These are phyloP conservation scores for Metarhizium robertsii DNA, from an alignment of 2,329 filamentous ascomycete species.

Conservation along the genomic window DNA sequence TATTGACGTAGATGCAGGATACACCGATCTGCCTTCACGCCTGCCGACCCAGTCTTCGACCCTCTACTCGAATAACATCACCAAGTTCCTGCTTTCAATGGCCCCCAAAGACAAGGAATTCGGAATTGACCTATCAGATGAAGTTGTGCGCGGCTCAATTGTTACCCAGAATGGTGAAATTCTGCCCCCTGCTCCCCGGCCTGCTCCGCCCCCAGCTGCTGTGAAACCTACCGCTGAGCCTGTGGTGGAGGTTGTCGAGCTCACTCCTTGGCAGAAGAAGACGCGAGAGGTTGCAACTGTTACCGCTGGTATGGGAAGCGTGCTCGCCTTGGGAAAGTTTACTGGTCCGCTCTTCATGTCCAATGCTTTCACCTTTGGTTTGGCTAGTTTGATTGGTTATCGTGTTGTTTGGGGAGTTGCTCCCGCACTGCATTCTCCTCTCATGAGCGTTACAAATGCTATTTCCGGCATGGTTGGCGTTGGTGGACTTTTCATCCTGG, in stretches of 20 bases:
- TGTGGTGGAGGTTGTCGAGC: slow-evolving; percentile 42
- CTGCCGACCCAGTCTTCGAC: slow-evolving; percentile 84
- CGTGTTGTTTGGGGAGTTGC: slow-evolving; percentile 80
- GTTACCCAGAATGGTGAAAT: slow-evolving; percentile 72
- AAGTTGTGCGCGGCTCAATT: slow-evolving; percentile 78
- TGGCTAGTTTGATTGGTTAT: slow-evolving; percentile 81
- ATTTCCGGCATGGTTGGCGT: slow-evolving; percentile 89
- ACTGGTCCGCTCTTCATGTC: slow-evolving; percentile 81
- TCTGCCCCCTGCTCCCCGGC: slow-evolving; percentile 64
- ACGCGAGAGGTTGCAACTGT: slow-evolving; percentile 66
- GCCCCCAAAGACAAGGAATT: slow-evolving; percentile 68
- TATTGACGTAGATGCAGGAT: slow-evolving; percentile 36
- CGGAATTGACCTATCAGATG: slow-evolving; percentile 70
- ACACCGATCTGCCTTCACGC: slow-evolving; percentile 79
- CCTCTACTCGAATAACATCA: slow-evolving; percentile 89
- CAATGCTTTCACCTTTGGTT: slow-evolving; percentile 75
- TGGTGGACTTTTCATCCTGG: slow-evolving; percentile 81
- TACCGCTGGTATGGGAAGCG: slow-evolving; percentile 68
- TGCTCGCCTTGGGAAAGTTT: slow-evolving; percentile 67
- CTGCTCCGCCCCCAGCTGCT: slow-evolving; percentile 46
- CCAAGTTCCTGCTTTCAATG: slow-evolving; percentile 79
- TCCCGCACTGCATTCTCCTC: slow-evolving; percentile 74
- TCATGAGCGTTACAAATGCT: slow-evolving; percentile 91
- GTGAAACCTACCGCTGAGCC: slow-evolving; percentile 37
- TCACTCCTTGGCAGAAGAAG: slow-evolving; percentile 77